Evolutionary conservation across 306 rosid species (phyloP).

Genomic region (Gleditsia sinensis): DNA sequence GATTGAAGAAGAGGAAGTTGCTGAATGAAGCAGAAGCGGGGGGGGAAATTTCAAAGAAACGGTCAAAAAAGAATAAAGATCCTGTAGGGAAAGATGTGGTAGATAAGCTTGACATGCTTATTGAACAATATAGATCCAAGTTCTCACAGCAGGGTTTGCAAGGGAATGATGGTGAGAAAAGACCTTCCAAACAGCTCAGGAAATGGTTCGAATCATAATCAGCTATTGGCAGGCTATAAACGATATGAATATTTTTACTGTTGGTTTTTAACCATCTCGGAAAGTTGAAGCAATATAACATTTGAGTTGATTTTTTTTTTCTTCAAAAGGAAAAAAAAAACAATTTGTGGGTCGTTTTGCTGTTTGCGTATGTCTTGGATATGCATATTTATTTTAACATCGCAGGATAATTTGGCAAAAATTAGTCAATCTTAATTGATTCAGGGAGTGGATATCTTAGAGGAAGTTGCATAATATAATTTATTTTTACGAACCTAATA

Average conservation of each 20-base stretch:
- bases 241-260: conserved; percentile 22
- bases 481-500: no score
- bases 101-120: conserved; percentile 91
- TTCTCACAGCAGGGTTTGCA: conserved; percentile 52
- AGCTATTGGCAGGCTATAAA: neutral
- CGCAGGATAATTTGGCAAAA: no score
- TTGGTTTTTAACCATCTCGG: neutral
- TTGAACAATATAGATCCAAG: conserved; percentile 78
- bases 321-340: neutral
- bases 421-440: no score
- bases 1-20: conserved; percentile 58
- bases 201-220: conserved; percentile 78
- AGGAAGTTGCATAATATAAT: no score
- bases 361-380: neutral
- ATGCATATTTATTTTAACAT: neutral
- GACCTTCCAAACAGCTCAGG: conserved; percentile 61
- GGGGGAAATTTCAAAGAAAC: conserved; percentile 42
- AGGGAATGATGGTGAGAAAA: conserved; percentile 54
- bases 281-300: conserved; percentile 19
- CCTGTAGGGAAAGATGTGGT: conserved; percentile 62
- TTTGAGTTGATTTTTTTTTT: neutral
- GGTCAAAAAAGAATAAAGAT: conserved; percentile 67
- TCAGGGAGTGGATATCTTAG: no score
- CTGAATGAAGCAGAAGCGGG: conserved; percentile 45
- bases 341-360: neutral